phyloP scores from a whole-genome alignment of 2,329 filamentous ascomycete genomes.

The Colletotrichum spinosum region DNA sequence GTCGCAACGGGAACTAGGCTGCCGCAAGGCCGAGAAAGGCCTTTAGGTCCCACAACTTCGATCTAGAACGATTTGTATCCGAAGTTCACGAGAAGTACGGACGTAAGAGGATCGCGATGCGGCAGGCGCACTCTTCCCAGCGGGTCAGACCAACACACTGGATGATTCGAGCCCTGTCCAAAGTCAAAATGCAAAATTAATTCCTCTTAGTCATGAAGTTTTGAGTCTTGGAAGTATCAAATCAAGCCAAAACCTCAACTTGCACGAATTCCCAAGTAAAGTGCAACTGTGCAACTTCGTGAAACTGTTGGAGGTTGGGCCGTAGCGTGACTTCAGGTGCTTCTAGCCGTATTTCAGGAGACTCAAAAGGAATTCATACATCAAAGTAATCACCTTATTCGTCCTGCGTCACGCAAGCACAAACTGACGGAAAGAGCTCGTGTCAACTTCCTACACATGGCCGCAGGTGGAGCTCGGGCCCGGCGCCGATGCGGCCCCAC shows the following conservation, averaged over 20 bases:
- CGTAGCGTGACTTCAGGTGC: no score
- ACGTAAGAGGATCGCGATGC: not conserved
- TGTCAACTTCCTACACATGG: not conserved
- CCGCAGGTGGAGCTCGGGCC: not conserved
- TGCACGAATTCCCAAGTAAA: no score
- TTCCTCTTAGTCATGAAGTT: not conserved
- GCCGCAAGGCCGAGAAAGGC: not conserved
- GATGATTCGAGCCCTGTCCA: not conserved
- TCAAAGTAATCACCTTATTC: no score
- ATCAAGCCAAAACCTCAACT: not conserved
- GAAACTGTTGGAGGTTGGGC: no score
- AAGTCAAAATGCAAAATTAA: no score
- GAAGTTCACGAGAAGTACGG: slow-evolving; percentile 8
- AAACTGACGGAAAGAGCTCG: no score
- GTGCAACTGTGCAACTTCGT: no score
- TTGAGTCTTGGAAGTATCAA: not conserved
- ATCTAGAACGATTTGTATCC: not conserved
- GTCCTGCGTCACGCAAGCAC: no score
- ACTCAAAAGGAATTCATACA: no score
- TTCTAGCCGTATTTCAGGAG: no score
- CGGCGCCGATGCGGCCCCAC: slow-evolving; percentile 13
- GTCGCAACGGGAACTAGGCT: slow-evolving; percentile 12
- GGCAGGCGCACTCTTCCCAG: not conserved
- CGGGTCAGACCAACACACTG: not conserved
- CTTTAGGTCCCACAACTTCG: not conserved